These are phyloP conservation scores for Microdochium trichocladiopsis DNA, from an alignment of 2,329 filamentous ascomycete genomes.

Conservation along the genomic window DNA sequence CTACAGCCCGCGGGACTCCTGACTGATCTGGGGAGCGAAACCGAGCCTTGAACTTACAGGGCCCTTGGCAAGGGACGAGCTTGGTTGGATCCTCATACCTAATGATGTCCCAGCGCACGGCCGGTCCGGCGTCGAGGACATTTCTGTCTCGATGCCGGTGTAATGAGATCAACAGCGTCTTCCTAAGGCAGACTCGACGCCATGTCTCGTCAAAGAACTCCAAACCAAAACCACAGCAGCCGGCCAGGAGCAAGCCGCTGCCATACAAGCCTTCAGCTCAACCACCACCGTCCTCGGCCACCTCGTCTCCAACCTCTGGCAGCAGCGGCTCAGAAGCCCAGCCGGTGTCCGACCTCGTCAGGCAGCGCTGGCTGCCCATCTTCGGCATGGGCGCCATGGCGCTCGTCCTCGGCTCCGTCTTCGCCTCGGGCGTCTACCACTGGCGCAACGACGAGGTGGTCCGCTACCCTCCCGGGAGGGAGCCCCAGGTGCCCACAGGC, in stretches of 20 bases:
- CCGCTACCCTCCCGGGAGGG: slow-evolving; percentile 20
- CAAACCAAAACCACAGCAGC: background rate
- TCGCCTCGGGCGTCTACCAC: slow-evolving; percentile 20
- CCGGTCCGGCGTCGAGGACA: background rate
- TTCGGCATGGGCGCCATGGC: slow-evolving; percentile 38
- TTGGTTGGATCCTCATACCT: too few relatives aligned
- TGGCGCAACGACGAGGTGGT: slow-evolving; percentile 14
- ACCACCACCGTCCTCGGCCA: background rate
- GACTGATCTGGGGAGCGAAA: too few relatives aligned
- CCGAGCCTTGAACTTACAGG: too few relatives aligned
- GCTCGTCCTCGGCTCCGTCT: slow-evolving; percentile 39
- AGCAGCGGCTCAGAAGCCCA: slow-evolving; percentile 1
- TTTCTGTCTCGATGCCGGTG: background rate
- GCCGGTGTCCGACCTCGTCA: slow-evolving; percentile 17
- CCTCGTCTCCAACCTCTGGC: background rate
- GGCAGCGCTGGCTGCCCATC: slow-evolving; percentile 34
- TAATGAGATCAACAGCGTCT: background rate
- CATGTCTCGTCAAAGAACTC: background rate
- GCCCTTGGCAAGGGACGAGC: too few relatives aligned
- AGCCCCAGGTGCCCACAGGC: slow-evolving; percentile 35
- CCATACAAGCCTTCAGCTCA: background rate
- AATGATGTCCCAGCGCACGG: background rate
- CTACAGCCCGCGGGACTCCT: too few relatives aligned
- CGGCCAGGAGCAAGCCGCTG: background rate
- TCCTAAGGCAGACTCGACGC: background rate